Base-by-base conservation (phyloP, 1,284 basidiomycete species). In the Porphyrellus sp. region DNA sequence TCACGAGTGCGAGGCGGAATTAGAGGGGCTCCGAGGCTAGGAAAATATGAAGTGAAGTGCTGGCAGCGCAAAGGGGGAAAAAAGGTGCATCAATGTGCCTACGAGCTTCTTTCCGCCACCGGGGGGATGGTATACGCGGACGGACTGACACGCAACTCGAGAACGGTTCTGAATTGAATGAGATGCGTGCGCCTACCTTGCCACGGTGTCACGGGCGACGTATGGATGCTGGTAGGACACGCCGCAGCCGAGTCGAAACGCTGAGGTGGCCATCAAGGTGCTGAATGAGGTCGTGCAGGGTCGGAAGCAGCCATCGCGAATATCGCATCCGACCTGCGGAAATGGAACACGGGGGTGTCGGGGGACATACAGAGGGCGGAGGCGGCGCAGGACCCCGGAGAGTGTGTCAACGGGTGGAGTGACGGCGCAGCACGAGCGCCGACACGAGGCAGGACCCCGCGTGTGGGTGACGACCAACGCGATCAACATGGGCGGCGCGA, bases 381-480 rank as follows among this genome's bases (percentile, higher is more conserved):
- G n/a, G n/a, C n/a, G n/a, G n/a, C n/a, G n/a, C n/a, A n/a, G 24
- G 55, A 56, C 57, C 55, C 55, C 57, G 35, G 40, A 18, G 30
- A 37, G 21, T 27, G 44, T 8, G 13, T 35, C 6, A 56, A 59
- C 24, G 55, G 8, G 27, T 7, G 7, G 12, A 7, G 12, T 28
- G 12, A 12, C 12, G 28, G 11, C 15, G 45, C 40, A 49, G 51
- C 47, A 51, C 44, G 59, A 63, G 64, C 64, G 64, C 66, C 63
- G 65, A 69, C 63, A 65, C 67, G 63, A 65, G 63, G 63, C 67
- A 54, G 35, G 63, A 67, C 63, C 64, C 66, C 63, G 39, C 46
- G 34, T 21, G 53, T 45, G 58, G 59, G 54, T 58, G 63, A 60
- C 30, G 21, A 33, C 9, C 25, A 35, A 34, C 35, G 49, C 34